Percentiles rank a stretch among this genome's conserved stretches.
phyloP scores from a whole-genome alignment of 2,329 filamentous ascomycete species.

The Trichoderma asperellum region DNA sequence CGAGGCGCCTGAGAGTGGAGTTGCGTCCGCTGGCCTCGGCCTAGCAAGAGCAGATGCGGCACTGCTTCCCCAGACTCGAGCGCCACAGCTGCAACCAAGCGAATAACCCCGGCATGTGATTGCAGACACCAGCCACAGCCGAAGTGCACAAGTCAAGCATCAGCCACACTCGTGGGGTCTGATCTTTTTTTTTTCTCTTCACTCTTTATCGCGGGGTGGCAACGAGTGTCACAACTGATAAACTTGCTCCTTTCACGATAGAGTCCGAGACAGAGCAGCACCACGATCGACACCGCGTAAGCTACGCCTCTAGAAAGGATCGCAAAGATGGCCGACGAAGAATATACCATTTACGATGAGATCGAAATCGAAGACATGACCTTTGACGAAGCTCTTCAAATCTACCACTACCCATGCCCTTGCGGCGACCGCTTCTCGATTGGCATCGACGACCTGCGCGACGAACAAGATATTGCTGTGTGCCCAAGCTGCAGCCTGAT shows the following conservation, averaged over 20 bases:
- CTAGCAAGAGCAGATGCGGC: slow-evolving; percentile 8
- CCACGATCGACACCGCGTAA: not conserved
- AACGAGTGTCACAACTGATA: not conserved
- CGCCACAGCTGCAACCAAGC: slow-evolving; percentile 11
- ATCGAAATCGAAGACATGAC: slow-evolving; percentile 99
- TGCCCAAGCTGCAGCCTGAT: slow-evolving; percentile 97
- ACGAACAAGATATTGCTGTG: slow-evolving; percentile 92
- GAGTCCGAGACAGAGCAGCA: not conserved
- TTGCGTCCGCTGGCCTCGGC: slow-evolving; percentile 21
- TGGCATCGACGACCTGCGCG: slow-evolving; percentile 77
- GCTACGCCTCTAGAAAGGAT: not conserved
- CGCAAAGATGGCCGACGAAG: slow-evolving; percentile 63
- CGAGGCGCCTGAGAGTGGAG: slow-evolving; percentile 23
- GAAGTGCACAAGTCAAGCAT: not conserved
- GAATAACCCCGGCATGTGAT: slow-evolving; percentile 30
- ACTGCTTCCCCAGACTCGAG: slow-evolving; percentile 27
- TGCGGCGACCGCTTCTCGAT: slow-evolving; percentile 98
- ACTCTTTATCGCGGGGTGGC: slow-evolving; percentile 8
- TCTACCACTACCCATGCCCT: slow-evolving; percentile 95
- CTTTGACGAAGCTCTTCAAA: slow-evolving; percentile 77
- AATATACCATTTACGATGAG: slow-evolving; percentile 85
- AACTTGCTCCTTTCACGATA: not conserved
- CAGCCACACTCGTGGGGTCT: slow-evolving; percentile 35
- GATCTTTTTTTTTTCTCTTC: slow-evolving; percentile 27
- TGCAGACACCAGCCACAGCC: slow-evolving; percentile 27